Conservation (phyloP, 2,329 filamentous ascomycete genomes). For the Paecilomyces niveus region DNA sequence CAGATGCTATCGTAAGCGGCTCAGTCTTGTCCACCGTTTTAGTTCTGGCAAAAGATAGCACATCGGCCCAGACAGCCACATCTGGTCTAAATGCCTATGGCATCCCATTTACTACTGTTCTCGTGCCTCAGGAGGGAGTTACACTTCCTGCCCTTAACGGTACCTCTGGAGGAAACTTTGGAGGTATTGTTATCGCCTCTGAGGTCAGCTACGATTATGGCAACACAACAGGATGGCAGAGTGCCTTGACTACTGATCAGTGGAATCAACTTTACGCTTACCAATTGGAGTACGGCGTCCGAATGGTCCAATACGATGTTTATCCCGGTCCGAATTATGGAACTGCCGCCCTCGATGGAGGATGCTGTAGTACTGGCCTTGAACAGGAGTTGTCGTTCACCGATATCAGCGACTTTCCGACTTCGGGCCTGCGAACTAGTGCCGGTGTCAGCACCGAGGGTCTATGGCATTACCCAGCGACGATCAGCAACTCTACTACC, state of each 20-base stretch:
- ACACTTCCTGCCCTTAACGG: constrained; percentile 48
- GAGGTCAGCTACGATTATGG: constrained; percentile 51
- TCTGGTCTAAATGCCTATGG: constrained; percentile 55
- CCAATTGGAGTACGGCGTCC: constrained; percentile 50
- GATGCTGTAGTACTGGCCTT: constrained; percentile 43
- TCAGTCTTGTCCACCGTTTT: constrained; percentile 40
- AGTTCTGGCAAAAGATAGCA: constrained; percentile 48
- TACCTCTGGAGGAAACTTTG: constrained; percentile 48
- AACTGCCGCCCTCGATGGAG: constrained; percentile 28
- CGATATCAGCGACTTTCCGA: constrained; percentile 47
- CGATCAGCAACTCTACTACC: constrained; percentile 46
- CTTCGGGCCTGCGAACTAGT: constrained; percentile 46
- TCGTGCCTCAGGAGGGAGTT: constrained; percentile 48
- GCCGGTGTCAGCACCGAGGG: constrained; percentile 44
- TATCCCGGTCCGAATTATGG: constrained; percentile 49
- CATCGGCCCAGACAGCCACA: constrained; percentile 42
- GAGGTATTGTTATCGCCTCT: constrained; percentile 50
- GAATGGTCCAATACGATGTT: constrained; percentile 55
- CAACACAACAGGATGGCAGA: constrained; percentile 34
- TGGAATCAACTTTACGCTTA: constrained; percentile 52
- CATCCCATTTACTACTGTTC: constrained; percentile 50
- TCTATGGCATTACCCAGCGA: constrained; percentile 54
- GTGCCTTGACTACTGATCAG: constrained; percentile 50
- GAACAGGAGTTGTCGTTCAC: constrained; percentile 50
- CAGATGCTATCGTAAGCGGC: background rate